phyloP scores from a whole-genome alignment of 148 eudicot species.

The Chenopodium quinoa region DNA sequence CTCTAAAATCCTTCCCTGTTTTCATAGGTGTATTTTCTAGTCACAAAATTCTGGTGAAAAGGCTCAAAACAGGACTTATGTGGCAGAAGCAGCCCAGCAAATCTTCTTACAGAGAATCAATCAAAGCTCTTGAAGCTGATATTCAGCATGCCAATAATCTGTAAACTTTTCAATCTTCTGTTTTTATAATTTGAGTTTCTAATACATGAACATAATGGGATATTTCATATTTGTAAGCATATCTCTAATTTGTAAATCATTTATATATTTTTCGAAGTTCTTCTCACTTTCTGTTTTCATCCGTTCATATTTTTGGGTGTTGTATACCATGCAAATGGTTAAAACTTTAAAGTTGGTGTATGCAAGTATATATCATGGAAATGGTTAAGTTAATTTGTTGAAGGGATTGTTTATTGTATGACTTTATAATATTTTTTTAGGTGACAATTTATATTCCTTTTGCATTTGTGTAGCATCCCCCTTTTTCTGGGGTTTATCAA shows the following conservation, averaged over 20 bases:
- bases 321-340: background rate
- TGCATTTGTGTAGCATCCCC: background rate
- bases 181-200: background rate
- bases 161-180: constrained; percentile 34
- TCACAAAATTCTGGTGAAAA: background rate
- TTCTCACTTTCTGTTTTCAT: too few species aligned
- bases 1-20: background rate
- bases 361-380: too few species aligned
- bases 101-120: constrained; percentile 66
- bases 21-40: background rate
- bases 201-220: background rate
- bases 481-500: background rate
- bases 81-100: constrained; percentile 53
- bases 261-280: too few species aligned
- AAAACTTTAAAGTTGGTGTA: too few species aligned
- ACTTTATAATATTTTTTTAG: background rate
- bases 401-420: background rate
- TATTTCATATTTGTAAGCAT: background rate
- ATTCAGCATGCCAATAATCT: constrained; percentile 83
- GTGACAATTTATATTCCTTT: background rate
- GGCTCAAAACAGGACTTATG: constrained; percentile 35
- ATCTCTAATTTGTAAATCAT: too few species aligned
- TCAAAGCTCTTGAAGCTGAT: constrained; percentile 85
- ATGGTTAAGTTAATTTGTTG: background rate
- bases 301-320: background rate